A percentile compares a stretch with the other conserved stretches of the same genome.
Conservation (phyloP, 2,329 filamentous ascomycete genomes). For the Arthrobotrys sphaeroides region DNA sequence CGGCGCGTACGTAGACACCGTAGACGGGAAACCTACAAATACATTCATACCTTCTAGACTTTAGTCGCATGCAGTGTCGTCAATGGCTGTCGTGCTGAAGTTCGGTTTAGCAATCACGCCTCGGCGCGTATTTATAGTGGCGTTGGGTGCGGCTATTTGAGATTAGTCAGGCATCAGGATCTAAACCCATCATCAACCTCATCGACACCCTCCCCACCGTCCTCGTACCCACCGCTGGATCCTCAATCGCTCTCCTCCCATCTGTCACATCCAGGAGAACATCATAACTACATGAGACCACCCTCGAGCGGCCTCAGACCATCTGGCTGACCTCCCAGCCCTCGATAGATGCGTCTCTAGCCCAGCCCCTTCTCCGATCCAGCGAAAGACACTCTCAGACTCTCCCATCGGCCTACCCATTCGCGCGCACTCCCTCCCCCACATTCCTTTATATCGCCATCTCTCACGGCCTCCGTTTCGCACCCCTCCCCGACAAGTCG, state of each 20-base stretch:
- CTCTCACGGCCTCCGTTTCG: not conserved
- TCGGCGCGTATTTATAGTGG: no score
- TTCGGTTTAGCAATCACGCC: no score
- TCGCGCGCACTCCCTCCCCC: not conserved
- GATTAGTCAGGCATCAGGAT: not conserved
- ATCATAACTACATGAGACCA: conserved; percentile 20
- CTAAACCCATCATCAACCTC: conserved; percentile 15
- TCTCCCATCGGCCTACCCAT: not conserved
- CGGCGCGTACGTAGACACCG: no score
- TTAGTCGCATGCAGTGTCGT: no score
- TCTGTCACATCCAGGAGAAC: not conserved
- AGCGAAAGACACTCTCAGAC: not conserved
- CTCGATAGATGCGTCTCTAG: conserved; percentile 39
- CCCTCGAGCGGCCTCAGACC: conserved; percentile 31
- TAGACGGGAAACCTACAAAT: no score
- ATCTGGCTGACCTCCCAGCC: conserved; percentile 36
- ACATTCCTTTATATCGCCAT: not conserved
- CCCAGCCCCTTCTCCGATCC: not conserved
- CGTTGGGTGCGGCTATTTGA: no score
- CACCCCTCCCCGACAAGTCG: not conserved
- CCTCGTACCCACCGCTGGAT: no score
- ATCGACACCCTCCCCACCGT: not conserved
- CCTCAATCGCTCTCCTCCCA: no score
- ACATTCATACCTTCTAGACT: no score
- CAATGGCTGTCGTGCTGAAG: no score